Evolutionary conservation across 805 yeast species (phyloP).

Genomic region (Lipomyces chichibuensis): DNA sequence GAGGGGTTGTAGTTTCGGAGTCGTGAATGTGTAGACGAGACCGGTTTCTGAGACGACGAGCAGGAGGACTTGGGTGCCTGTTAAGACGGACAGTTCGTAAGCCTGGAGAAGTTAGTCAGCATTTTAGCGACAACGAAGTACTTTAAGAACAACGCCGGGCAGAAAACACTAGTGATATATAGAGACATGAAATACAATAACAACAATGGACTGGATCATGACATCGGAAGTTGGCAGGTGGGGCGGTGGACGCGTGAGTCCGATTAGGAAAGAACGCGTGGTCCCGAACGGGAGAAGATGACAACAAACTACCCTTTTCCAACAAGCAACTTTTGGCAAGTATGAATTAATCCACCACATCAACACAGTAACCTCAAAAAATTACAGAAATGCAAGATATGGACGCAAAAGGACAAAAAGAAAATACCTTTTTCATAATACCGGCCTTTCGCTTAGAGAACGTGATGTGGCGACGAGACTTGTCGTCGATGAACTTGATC

Average conservation of each 20-base stretch:
- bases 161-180: neutral
- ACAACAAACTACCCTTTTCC: conserved; percentile 3
- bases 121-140: neutral
- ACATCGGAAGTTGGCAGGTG: neutral
- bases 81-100: conserved; percentile 92
- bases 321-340: neutral
- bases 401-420: conserved; percentile 5
- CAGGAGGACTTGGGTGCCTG: conserved; percentile 94
- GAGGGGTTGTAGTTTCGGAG: conserved; percentile 97
- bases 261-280: conserved; percentile 26
- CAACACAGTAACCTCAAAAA: neutral
- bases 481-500: conserved; percentile 95
- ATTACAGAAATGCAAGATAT: neutral
- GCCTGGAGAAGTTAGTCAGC: conserved; percentile 52
- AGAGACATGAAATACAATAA: neutral
- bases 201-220: neutral
- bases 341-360: no score
- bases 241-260: conserved; percentile 16
- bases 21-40: conserved; percentile 94
- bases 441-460: conserved; percentile 98
- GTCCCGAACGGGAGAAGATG: conserved; percentile 14
- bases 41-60: conserved; percentile 99
- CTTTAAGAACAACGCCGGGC: neutral
- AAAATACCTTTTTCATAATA: conserved; percentile 79
- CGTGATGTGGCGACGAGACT: conserved; percentile 96